Conservation (phyloP, 352 stramenopile species). For the Aphanomyces euteiches region DNA sequence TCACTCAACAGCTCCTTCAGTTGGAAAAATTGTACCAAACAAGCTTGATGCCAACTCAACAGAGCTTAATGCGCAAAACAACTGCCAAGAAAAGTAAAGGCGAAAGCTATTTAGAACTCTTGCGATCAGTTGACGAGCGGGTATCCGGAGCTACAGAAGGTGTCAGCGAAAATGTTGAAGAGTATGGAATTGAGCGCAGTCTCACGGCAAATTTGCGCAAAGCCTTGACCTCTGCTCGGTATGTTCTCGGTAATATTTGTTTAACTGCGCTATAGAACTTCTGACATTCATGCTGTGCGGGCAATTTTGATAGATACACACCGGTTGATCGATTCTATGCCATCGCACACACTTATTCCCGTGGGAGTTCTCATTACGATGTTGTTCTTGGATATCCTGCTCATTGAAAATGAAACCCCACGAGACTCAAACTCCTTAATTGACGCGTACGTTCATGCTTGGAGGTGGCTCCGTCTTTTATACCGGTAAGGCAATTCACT, state of each 20-base stretch:
- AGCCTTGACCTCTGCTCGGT: constrained; percentile 13
- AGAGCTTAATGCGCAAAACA: neutral
- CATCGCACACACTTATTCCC: constrained; percentile 41
- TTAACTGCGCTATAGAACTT: neutral
- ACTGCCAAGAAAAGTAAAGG: constrained; percentile 23
- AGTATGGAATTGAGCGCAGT: constrained; percentile 26
- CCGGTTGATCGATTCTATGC: constrained; percentile 9
- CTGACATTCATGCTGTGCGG: neutral
- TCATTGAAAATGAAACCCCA: constrained; percentile 12
- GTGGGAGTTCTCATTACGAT: constrained; percentile 62
- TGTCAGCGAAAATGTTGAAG: constrained; percentile 26
- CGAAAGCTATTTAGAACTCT: constrained; percentile 26
- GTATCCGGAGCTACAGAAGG: constrained; percentile 22
- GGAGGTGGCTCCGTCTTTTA: constrained; percentile 58
- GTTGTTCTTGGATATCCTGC: constrained; percentile 41
- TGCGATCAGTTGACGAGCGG: constrained; percentile 25
- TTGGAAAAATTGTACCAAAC: constrained; percentile 27
- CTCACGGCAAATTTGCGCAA: constrained; percentile 8
- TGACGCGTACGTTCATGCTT: constrained; percentile 21
- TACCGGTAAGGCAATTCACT: constrained; percentile 38
- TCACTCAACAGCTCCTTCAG: constrained; percentile 28
- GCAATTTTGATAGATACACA: constrained; percentile 19
- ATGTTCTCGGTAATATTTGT: neutral
- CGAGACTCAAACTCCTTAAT: constrained; percentile 2
- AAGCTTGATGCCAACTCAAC: neutral